Conservation (phyloP, 2,329 filamentous ascomycete species). For the Cladosporium sp. region DNA sequence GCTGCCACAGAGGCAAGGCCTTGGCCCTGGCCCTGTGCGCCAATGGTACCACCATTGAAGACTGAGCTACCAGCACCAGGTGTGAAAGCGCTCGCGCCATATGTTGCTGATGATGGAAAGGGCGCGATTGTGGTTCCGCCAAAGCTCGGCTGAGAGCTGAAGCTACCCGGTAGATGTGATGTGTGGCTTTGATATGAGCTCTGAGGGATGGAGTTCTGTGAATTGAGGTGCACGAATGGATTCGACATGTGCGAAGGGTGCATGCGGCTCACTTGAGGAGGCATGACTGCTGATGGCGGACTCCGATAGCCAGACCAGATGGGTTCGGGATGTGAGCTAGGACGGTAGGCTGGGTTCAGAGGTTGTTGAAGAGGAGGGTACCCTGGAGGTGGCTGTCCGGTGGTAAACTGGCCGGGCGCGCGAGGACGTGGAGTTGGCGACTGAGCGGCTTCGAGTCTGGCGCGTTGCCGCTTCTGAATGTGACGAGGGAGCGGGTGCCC, state of each 20-base stretch:
- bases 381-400: neutral
- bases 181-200: constrained; percentile 35
- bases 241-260: constrained; percentile 60
- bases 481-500: neutral
- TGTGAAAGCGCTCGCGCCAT: constrained; percentile 36
- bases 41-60: constrained; percentile 36
- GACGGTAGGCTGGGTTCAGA: neutral
- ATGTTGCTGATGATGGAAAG: constrained; percentile 36
- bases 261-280: constrained; percentile 62
- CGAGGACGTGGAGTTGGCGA: neutral
- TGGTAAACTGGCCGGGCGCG: neutral
- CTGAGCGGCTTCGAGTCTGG: neutral
- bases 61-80: constrained; percentile 31
- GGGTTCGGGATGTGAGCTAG: neutral
- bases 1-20: constrained; percentile 85
- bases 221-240: constrained; percentile 61
- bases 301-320: neutral
- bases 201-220: constrained; percentile 40
- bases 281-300: constrained; percentile 47
- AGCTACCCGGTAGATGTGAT: constrained; percentile 42
- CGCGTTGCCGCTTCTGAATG: neutral
- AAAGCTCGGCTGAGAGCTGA: constrained; percentile 41
- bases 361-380: neutral
- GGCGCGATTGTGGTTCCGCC: constrained; percentile 40
- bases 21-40: constrained; percentile 47